Evolutionary conservation across 257 asterid genomes (phyloP).

Genomic region (Gardenia jasminoides): DNA sequence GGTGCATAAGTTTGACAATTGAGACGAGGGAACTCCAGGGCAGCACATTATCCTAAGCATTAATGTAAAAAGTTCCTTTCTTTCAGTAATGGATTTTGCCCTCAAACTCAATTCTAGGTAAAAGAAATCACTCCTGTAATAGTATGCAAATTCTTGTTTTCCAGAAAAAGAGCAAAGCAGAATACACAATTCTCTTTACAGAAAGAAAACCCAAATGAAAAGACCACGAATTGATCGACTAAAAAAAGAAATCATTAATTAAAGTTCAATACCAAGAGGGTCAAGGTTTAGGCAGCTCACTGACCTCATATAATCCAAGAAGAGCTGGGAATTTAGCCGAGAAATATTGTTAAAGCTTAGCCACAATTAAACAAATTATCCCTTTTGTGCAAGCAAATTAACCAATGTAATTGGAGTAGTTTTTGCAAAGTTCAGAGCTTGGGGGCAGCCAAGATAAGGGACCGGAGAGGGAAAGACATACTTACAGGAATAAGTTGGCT

Average conservation of each 20-base stretch:
- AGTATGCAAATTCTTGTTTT: background rate
- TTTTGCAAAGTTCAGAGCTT: background rate
- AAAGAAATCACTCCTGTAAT: too few relatives aligned
- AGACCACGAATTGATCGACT: background rate
- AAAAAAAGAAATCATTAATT: background rate
- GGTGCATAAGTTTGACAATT: background rate
- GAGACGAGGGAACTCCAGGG: background rate
- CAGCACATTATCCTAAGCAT: background rate
- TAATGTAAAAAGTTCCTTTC: background rate
- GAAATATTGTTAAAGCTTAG: background rate
- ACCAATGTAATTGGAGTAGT: background rate
- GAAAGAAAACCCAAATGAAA: background rate
- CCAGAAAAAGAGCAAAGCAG: background rate
- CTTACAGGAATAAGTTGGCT: too few relatives aligned
- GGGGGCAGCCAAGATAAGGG: too few relatives aligned
- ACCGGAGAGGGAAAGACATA: too few relatives aligned
- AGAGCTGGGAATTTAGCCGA: background rate
- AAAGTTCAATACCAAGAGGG: background rate
- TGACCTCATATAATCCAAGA: background rate
- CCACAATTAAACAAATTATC: background rate
- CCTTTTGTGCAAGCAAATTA: background rate
- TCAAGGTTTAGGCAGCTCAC: background rate
- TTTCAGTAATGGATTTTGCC: background rate
- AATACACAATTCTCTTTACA: background rate
- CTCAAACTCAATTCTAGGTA: background rate